Base-by-base conservation (phyloP, 2,329 filamentous ascomycete genomes). In the Biscogniauxia marginata region DNA sequence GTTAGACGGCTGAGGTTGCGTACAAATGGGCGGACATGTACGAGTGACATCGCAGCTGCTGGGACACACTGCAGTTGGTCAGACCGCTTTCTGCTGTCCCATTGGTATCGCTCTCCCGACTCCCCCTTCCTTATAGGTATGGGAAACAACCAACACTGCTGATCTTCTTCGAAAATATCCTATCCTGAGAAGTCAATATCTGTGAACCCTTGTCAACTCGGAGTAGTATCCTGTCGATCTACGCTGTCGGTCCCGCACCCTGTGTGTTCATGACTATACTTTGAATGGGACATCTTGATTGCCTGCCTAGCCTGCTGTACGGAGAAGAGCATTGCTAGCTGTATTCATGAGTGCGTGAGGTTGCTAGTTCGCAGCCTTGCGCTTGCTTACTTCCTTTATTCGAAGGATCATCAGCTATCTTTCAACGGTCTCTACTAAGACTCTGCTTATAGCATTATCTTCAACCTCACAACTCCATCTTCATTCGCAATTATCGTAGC, bases 151-250 rank as follows among this genome's bases (percentile, higher is more conserved):
- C 50, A 46, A 59, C 55, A 57, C 58, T 56, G 56, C 23, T 39
- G 55, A 57, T 57, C 55, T 57, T 55, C 54, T 55, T 54, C 47
- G 22, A 39, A 4, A 51, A 53, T 63, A 55, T 57, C 52, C 52
- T 59, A 62, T 67, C 58, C 58, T 61, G 51, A 63, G 54, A 61
- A 61, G 45, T 54, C 55, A 53, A 63, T 61, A 50, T 50, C 50
- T 55, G 39, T 58, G 24, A 48, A 53, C 46, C 61, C 58, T 55
- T 59, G 54, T 50, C 57, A 22, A 49, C 53, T 46, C 20, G 34
- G 52, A 48, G 45, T 43, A 21, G 23, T 49, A 55, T 55, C 53
- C 22, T 53, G 57, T 55, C 43, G 50, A 61, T 61, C 57, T 49
- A 50, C 50, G 18, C 50, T 47, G 23, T 54, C 45, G 49, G 56